phyloP scores from a whole-genome alignment of 257 asterid genomes.

The Nicotiana sylvestris region DNA sequence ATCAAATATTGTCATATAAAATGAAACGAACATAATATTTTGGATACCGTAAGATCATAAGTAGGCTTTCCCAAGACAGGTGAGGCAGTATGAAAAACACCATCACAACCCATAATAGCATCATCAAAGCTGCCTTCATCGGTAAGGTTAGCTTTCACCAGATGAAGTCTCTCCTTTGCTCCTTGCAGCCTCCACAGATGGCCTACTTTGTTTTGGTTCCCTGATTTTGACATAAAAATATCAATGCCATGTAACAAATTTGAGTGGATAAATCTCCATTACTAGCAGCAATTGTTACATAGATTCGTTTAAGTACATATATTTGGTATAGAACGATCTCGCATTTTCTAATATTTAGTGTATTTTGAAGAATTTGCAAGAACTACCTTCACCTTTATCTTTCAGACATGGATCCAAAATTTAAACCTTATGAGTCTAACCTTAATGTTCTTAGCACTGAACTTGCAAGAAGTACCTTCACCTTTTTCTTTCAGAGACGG shows the following conservation, averaged over 20 bases:
- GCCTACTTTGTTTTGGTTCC: constrained; percentile 54
- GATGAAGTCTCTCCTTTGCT: constrained; percentile 60
- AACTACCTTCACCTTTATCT: neutral
- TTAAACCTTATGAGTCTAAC: too few relatives aligned
- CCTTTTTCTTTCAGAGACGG: too few relatives aligned
- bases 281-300: neutral
- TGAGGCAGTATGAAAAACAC: constrained; percentile 96
- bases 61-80: constrained; percentile 56
- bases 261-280: neutral
- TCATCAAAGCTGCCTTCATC: constrained; percentile 80
- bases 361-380: neutral
- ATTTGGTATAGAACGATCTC: too few relatives aligned
- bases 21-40: neutral
- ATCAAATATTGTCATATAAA: neutral
- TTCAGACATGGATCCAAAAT: too few relatives aligned
- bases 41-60: constrained; percentile 26
- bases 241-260: neutral
- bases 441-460: too few relatives aligned
- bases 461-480: neutral
- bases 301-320: too few relatives aligned
- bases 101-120: constrained; percentile 67
- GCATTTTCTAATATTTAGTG: too few relatives aligned
- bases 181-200: constrained; percentile 81
- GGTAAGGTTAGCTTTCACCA: constrained; percentile 58
- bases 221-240: constrained; percentile 18